phyloP scores from a whole-genome alignment of 331 rosid species.

The Pyrus hybrid region DNA sequence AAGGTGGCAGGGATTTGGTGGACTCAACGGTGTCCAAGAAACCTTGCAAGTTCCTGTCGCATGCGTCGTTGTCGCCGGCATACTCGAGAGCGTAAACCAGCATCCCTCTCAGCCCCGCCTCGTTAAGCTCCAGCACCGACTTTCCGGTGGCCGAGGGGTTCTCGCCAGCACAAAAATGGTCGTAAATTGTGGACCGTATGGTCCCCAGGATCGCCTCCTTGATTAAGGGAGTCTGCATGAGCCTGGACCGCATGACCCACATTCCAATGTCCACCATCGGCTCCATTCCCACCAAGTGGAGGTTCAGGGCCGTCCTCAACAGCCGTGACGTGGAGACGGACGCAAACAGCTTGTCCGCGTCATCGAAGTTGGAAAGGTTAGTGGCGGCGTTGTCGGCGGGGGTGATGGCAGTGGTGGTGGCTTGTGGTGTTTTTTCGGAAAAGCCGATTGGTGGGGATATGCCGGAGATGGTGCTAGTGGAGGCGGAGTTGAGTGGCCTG shows the following conservation, averaged over 20 bases:
- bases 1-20: constrained; percentile 60
- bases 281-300: constrained; percentile 56
- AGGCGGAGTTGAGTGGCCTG: constrained; percentile 39
- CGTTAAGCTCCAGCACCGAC: constrained; percentile 28
- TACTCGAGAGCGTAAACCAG: constrained; percentile 69
- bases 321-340: constrained; percentile 36
- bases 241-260: constrained; percentile 63
- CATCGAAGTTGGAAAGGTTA: constrained; percentile 18
- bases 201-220: constrained; percentile 6
- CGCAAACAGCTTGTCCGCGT: constrained; percentile 40
- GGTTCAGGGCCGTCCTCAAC: constrained; percentile 55
- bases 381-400: background rate
- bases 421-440: background rate
- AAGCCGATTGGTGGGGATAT: constrained; percentile 15
- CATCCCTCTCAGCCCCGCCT: constrained; percentile 67
- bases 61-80: constrained; percentile 46
- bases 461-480: constrained; percentile 19
- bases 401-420: background rate
- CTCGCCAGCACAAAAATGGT: constrained; percentile 82
- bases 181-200: constrained; percentile 36
- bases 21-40: constrained; percentile 56
- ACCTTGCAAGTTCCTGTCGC: constrained; percentile 47
- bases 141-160: constrained; percentile 34
- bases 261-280: constrained; percentile 73
- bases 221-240: constrained; percentile 31